A percentile compares a stretch with the other conserved stretches of the same genome.
phyloP scores from a whole-genome alignment of 2,329 filamentous ascomycete species.

The Colletotrichum theobromicola region DNA sequence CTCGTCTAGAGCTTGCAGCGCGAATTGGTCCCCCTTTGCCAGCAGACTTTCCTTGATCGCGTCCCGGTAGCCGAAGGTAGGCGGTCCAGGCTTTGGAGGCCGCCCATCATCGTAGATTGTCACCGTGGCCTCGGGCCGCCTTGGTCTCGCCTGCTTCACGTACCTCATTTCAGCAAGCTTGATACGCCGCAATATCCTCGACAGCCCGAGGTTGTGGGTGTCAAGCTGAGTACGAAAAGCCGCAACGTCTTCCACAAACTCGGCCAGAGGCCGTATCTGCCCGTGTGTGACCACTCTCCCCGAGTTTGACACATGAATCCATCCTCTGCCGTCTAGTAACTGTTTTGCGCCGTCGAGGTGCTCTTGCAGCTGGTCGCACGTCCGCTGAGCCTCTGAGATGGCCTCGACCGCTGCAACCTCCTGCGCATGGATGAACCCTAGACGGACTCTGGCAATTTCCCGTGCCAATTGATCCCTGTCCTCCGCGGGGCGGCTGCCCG shows the following conservation, averaged over 20 bases:
- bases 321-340: neutral
- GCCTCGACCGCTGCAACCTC: neutral
- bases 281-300: neutral
- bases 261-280: neutral
- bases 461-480: neutral
- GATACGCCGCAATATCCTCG: neutral
- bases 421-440: neutral
- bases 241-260: neutral
- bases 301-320: neutral
- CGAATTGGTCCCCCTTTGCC: neutral
- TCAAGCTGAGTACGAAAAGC: neutral
- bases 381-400: neutral
- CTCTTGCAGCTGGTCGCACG: neutral
- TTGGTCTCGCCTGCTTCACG: neutral
- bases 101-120: neutral
- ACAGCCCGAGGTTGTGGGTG: neutral
- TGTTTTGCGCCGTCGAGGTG: neutral
- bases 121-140: neutral
- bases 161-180: neutral
- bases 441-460: neutral
- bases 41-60: neutral
- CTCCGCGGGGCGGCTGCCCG: neutral
- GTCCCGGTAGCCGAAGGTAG: neutral
- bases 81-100: neutral
- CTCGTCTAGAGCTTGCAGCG: neutral